Base-by-base conservation (phyloP, 495 filamentous ascomycete genomes). In the Neurospora terricola region DNA sequence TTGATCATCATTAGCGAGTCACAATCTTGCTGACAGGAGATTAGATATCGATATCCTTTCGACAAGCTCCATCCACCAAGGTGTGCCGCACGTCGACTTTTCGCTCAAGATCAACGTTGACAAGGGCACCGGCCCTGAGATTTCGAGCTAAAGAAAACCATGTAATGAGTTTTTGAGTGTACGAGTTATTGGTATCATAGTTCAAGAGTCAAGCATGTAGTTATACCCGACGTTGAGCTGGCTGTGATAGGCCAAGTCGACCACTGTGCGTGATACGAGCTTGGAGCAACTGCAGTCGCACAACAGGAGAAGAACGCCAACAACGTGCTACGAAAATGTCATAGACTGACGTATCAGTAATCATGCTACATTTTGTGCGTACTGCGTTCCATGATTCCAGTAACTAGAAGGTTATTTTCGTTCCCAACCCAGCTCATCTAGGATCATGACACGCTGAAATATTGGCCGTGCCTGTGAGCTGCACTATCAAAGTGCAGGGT, bases 11-110 rank as follows among this genome's bases (percentile, higher is more conserved):
- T 23, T 74, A 59, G 43, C 77, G 21, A 75, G 48, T 10, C 59
- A 72, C 23, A 75, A 59, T 5, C 45, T 74, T n/a, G 38, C 73
- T 76, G 69, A 77, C 72, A 43, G n/a, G 5, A 38, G 7, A 34
- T 10, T 69, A 90, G 93, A 97, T 85, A 89, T 99, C 76, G 96
- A 99, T 84, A 92, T 98, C 75, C 87, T 98, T 74, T 97, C 93
- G 30, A 97, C 94, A 38, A 98, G 95, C 78, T 93, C 93, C 48
- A 97, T 99, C 75, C 96, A 99, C 80, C 96, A 99, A 84, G 95
- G 96, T 2, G 93, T 94, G 6, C 87, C 89, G 54, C 94, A 97
- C 81, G 90, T 99, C 48, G 96, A 99, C 79, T 98, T 97, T 79
- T 97, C 94, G 8, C 86, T 99, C 54, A 99, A 99, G 87, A 93